Evolutionary conservation across 1,139 yeast species (phyloP), one percentile per base, ranked within the genome.

Genomic region (Nakaseomyces bracarensis): DNA sequence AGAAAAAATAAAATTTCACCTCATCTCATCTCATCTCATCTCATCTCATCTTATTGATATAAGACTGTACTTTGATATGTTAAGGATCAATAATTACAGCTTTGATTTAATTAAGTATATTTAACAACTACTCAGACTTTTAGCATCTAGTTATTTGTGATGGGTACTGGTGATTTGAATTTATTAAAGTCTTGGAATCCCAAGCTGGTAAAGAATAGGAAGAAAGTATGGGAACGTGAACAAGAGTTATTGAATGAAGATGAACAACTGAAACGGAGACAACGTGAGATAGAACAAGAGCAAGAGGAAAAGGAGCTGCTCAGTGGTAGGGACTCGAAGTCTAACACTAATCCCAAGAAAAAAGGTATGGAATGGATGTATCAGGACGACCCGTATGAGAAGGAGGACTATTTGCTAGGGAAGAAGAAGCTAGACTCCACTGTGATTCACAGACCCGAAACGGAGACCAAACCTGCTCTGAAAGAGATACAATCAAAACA

Each of bases 181-280:
- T 64, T 87, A 45, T 82, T 89, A 64, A 91, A 91, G 62, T 89
- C 97, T 46, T 91, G 97, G 97, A 87, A 89, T 61, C 96, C 97
- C 3, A 89, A 84, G 34, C 69, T 85, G 40, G 69, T 83, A 54
- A 83, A 83, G 63, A 91, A 91, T 68, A 89, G 82, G 64, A 81
- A 79, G 52, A 82, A 80, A 57, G 91, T 89, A 26, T 83, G 95
- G 94, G 72, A 79, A 52, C 72, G 70, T 44, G 97, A 91, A 57
- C 89, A 86, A 55, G 81, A 80, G 41, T 79, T 84, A 18, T 66
- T 86, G 8, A 75, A 75, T 23, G 95, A 86, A 56, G 74, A 81
- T 43, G 75, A 77, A 53, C 74, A 75, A 54, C 77, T 81, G 34
- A 72, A 77, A 46, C 80, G 80, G 52, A 68, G 82, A 35, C 77